Evolutionary conservation across 129 eudicot species (phyloP).

Genomic region (Flaveria sonorensis): DNA sequence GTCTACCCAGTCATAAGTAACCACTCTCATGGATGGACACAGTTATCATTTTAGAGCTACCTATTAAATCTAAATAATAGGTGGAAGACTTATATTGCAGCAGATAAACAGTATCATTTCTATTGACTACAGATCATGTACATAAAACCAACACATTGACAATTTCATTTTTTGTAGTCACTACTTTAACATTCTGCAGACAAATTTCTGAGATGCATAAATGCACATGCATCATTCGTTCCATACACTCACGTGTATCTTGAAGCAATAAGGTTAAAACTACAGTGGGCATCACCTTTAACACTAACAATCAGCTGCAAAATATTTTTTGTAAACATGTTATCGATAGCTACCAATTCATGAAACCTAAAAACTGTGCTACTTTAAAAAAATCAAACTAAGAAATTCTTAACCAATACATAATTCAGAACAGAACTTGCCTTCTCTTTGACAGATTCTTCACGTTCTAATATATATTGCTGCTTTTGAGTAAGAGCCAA

Average conservation of each 20-base stretch:
- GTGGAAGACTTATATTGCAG: slow-evolving; percentile 1
- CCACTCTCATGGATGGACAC: no score
- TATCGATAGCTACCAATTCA: background rate
- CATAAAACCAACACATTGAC: background rate
- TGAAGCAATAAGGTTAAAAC: background rate
- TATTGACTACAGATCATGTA: background rate
- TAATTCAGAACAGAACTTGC: slow-evolving; percentile 25
- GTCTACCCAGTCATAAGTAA: no score
- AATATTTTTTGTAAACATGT: background rate
- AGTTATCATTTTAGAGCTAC: no score
- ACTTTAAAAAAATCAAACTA: background rate
- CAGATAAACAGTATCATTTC: background rate
- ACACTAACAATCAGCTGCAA: slow-evolving; percentile 19
- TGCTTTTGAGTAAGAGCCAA: slow-evolving; percentile 34
- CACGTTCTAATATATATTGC: slow-evolving; percentile 36
- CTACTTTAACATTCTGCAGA: slow-evolving; percentile 9
- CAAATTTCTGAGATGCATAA: background rate
- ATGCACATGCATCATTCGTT: slow-evolving; percentile 1
- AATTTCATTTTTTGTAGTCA: background rate
- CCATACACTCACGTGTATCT: background rate
- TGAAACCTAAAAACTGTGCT: background rate
- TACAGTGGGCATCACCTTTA: slow-evolving; percentile 13
- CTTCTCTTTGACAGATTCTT: slow-evolving; percentile 48
- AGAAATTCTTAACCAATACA: background rate
- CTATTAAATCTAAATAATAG: background rate